Conservation (phyloP, 208 protist species). For the Angomonas ambiguus region DNA sequence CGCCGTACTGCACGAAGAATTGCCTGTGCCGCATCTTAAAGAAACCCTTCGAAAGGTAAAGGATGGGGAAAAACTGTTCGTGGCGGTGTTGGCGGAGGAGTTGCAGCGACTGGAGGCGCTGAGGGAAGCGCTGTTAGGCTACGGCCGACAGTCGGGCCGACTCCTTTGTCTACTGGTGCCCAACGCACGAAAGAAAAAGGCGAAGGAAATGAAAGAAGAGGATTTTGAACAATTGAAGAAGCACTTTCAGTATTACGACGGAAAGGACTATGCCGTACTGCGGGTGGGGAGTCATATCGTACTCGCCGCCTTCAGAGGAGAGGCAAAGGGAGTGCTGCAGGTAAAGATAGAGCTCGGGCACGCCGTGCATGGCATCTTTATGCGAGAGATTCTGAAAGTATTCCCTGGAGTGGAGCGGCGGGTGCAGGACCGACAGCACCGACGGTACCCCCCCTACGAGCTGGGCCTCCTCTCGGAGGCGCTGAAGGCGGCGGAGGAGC, state of each 20-base stretch:
- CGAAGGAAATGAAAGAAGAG: slow-evolving; percentile 51
- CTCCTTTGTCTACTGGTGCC: slow-evolving; percentile 33
- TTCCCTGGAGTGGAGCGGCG: slow-evolving; percentile 25
- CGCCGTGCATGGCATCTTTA: slow-evolving; percentile 33
- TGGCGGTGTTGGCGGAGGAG: slow-evolving; percentile 63
- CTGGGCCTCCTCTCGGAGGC: slow-evolving; percentile 15
- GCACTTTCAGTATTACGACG: slow-evolving; percentile 66
- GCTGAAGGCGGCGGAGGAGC: slow-evolving; percentile 27
- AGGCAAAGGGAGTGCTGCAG: slow-evolving; percentile 60
- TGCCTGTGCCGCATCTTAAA: slow-evolving; percentile 26
- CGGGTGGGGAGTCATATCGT: slow-evolving; percentile 48
- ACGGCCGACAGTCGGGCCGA: slow-evolving; percentile 28
- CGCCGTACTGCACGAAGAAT: slow-evolving; percentile 30
- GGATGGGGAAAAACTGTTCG: slow-evolving; percentile 49
- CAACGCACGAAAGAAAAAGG: slow-evolving; percentile 55
- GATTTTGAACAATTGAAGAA: slow-evolving; percentile 45
- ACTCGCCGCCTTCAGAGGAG: slow-evolving; percentile 65
- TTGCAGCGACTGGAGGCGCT: slow-evolving; percentile 53
- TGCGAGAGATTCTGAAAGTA: slow-evolving; percentile 16
- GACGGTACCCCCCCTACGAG: slow-evolving; percentile 19
- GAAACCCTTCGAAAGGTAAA: slow-evolving; percentile 21
- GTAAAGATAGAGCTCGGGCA: slow-evolving; percentile 35
- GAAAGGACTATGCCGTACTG: slow-evolving; percentile 34
- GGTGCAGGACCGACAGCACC: neutral
- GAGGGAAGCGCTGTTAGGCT: slow-evolving; percentile 32